Base-by-base conservation (phyloP, 2,329 filamentous ascomycete species). In the Pseudocercospora musae region DNA sequence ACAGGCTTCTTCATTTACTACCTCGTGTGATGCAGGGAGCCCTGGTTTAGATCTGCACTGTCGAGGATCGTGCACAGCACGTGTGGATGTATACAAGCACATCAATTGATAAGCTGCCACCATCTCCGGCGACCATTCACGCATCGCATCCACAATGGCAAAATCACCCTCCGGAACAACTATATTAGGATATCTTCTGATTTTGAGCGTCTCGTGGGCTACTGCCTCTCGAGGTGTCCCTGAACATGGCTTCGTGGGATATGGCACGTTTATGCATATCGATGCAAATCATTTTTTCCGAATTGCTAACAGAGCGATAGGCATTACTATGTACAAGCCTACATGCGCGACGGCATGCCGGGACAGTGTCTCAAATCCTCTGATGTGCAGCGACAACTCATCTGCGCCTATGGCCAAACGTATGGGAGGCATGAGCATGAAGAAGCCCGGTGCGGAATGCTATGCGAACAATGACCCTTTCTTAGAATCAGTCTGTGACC, bases 401-500 rank as follows among this genome's bases (percentile, higher is more conserved):
- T 31, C 62, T 55, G 20, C 48, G 49, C 54, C 61, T 13, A 21
- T 63, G 49, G n/a, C 49, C 44, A 52, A 59, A 57, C 53, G 50
- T 23, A 68, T 64, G 59, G 44, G 54, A 27, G 61, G 48, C 57
- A 67, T 65, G 59, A 52, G 53, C 31, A 59, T 66, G 52, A 57
- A 60, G 15, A 60, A 63, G 52, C 62, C 62, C 0, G 66, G 57
- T 10, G 62, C 67, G 15, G 66, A 72, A 42, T 76, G 74, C 67
- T 72, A 72, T 49, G 73, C 73, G 21, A 68, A 61, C 44, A 66
- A 72, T 57, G 52, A 64, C 21, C 48, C 66, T 1, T 76, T 67
- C 57, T 66, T 75, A 3, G 62, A 69, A 42, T 72, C 70, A 0
- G 62, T 52, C 13, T 48, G 18, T 48, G 20, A 48, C 7, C 18